Evolutionary conservation across 2,329 filamentous ascomycete species (phyloP), one percentile per base, ranked within the genome.

Genomic region (Microdochium nivale): DNA sequence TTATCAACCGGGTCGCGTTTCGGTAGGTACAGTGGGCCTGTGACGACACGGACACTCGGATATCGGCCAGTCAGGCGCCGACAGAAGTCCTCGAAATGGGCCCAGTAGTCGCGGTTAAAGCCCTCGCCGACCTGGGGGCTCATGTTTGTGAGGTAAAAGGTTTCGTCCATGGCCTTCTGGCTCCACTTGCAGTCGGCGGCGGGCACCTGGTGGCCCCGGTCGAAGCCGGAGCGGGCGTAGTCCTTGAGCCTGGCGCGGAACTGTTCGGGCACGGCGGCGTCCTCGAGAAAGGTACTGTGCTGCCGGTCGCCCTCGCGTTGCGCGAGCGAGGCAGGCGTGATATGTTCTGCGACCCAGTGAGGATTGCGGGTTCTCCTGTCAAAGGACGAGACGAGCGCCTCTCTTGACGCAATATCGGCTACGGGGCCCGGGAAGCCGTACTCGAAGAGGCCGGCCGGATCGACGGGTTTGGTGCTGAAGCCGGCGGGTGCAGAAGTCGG

Each of bases 61-160:
- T 96, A 99, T 51, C 75, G 79, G 47, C 76, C 72, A 1, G 91
- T 92, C 58, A 99, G 76, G 19, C 90, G 77, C 10, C 94, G 82
- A 72, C 92, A 96, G 65, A 97, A 99, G 65, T 96, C 92, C 73
- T 99, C 94, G 59, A 99, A 91, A 69, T 99, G 94, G 35, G 94
- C 88, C 94, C 94, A 99, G 80, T 99, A 99, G 73, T 99, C 94
- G 49, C 94, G 81, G 74, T 99, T 99, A 78, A 99, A 99, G 53
- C 94, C 94, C 66, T 96, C 90, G 59, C 94, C 94, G 27, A 99
- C 94, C 73, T 99, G 94, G 30, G 94, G 94, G 65, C 91, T 96
- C 91, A 99, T 99, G 74, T 99, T 99, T 65, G 80, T 86, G 52
- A 99, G 79, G 64, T 83, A 86, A 65, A 99, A 99, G 2, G 94